Conservation (phyloP, 2,329 filamentous ascomycete species). For the Hypomyces rosellus region DNA sequence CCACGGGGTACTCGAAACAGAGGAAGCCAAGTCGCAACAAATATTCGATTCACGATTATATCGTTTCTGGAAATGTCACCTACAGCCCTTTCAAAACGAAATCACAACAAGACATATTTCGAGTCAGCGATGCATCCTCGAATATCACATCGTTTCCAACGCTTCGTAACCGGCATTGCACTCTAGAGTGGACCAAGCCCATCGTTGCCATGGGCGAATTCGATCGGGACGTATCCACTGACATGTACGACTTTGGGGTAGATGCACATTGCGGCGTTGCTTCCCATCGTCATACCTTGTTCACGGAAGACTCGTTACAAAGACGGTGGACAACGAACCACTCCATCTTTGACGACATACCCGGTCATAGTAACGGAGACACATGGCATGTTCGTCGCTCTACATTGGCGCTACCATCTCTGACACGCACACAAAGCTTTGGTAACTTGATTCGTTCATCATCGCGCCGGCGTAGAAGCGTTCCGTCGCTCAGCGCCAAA, state of each 20-base stretch:
- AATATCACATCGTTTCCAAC: slow-evolving; percentile 31
- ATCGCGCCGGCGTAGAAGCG: slow-evolving; percentile 22
- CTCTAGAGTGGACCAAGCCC: slow-evolving; percentile 26
- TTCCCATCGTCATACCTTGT: slow-evolving; percentile 4
- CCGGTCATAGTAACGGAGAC: slow-evolving; percentile 14
- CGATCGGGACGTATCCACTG: slow-evolving; percentile 4
- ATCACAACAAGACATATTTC: background rate
- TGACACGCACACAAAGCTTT: slow-evolving; percentile 14
- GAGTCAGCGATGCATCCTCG: slow-evolving; percentile 15
- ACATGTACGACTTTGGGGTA: slow-evolving; percentile 24
- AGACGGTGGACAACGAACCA: slow-evolving; percentile 13
- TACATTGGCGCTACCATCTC: slow-evolving; percentile 2
- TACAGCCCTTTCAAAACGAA: background rate
- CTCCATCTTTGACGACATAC: slow-evolving; percentile 18
- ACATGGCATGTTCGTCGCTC: background rate
- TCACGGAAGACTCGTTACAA: slow-evolving; percentile 10
- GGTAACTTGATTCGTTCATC: slow-evolving; percentile 20
- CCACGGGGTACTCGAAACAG: background rate
- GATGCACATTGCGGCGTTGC: slow-evolving; percentile 23
- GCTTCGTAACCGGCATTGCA: slow-evolving; percentile 25
- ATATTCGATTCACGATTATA: background rate
- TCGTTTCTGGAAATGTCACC: background rate
- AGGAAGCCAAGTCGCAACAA: background rate
- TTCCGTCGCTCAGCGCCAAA: slow-evolving; percentile 11
- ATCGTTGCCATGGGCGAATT: slow-evolving; percentile 15